A percentile compares a stretch with the other conserved stretches of the same genome.
Evolutionary conservation across 2,329 filamentous ascomycete species (phyloP).

Genomic region (Zymoseptoria pseudotritici): DNA sequence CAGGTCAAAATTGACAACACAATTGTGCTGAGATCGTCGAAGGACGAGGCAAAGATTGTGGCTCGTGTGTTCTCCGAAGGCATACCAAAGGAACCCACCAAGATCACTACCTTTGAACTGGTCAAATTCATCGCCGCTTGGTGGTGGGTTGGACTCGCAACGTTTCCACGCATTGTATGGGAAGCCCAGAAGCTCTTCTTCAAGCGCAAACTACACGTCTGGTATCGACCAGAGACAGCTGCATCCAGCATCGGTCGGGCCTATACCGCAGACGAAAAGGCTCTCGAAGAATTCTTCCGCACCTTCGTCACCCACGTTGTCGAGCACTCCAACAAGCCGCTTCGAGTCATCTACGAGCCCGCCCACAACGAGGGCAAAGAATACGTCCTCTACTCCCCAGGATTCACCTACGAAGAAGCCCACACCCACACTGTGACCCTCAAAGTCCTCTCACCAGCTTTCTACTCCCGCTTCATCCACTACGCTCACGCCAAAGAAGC

Average conservation of each 20-base stretch:
- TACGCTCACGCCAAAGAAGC: slow-evolving; percentile 57
- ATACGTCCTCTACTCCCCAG: slow-evolving; percentile 26
- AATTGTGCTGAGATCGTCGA: slow-evolving; percentile 54
- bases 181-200: slow-evolving; percentile 55
- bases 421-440: slow-evolving; percentile 45
- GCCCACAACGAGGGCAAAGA: slow-evolving; percentile 31
- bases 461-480: slow-evolving; percentile 59
- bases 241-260: slow-evolving; percentile 48
- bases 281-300: slow-evolving; percentile 34
- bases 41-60: slow-evolving; percentile 54
- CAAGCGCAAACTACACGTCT: slow-evolving; percentile 52
- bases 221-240: slow-evolving; percentile 57
- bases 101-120: slow-evolving; percentile 33
- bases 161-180: slow-evolving; percentile 57
- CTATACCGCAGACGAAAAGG: slow-evolving; percentile 45
- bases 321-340: slow-evolving; percentile 35
- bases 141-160: slow-evolving; percentile 62
- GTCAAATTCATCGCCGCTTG: slow-evolving; percentile 36
- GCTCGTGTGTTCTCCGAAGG: slow-evolving; percentile 52
- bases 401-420: slow-evolving; percentile 30
- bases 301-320: slow-evolving; percentile 42
- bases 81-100: slow-evolving; percentile 43
- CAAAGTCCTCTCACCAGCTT: slow-evolving; percentile 55
- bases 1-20: slow-evolving; percentile 47
- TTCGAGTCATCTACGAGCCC: slow-evolving; percentile 50